Evolutionary conservation across 441 rosid genomes (phyloP), one percentile per base, ranked within the genome.

Genomic region (Erodium chrysanthum): DNA sequence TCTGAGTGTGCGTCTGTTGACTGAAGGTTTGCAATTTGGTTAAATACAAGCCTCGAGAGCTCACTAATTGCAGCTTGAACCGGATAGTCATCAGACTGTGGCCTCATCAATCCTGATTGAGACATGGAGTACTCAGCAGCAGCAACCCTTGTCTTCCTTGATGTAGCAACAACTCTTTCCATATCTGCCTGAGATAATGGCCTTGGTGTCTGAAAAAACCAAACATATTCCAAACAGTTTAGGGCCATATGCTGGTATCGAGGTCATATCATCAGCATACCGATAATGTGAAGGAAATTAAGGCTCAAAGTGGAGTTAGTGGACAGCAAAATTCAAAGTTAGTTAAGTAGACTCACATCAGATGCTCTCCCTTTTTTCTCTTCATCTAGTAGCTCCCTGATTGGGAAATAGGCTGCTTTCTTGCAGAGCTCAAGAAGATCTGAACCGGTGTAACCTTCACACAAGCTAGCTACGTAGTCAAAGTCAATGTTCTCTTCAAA

Each of bases 351-450:
- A 79, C 96, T 82, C 75, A 94, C 99, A 23, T 72, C 67, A 59
- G 81, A 76, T 40, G 44, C 67, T 73, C 72, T 86, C 62, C 98
- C 98, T 18, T 79, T 85, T 75, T 80, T 85, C 83, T 91, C 99
- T 73, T 85, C 84, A 59, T 89, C 91, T 68, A 94, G 66, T 56
- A 91, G 75, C 61, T 94, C 97, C 77, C 96, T 85, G 59, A 94
- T 85, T 35, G 96, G 86, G 69, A 85, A 89, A 83, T 88, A 94
- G 20, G 97, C 99, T 0, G 97, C 96, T 73, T 89, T 91, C 81
- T 94, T 94, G 85, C 99, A 91, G 37, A 88, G 91, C 62, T 91
- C 97, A 44, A 91, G 90, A 67, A 91, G 85, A 79, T 94, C 96
- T 25, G 99, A 91, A 60, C 99, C 97, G 0, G 92, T 87, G 75